Base-by-base conservation (phyloP, 495 filamentous ascomycete species). In the Xylaria sp. region DNA sequence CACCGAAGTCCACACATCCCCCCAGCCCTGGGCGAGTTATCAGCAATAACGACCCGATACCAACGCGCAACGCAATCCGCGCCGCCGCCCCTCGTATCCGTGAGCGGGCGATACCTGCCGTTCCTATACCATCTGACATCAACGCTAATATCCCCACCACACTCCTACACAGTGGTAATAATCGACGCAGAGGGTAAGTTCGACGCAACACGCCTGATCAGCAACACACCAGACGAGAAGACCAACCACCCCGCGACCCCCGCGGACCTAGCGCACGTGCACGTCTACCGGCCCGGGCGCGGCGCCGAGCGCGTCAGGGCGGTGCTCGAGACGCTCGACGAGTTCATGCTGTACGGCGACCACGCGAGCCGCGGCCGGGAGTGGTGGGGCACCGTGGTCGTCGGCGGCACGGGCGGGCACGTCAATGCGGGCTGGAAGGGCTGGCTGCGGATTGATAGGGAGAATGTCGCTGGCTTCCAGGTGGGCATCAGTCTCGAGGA, bases 151-250 rank as follows among this genome's bases (percentile, higher is more conserved):
- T 86, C 91, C 2, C 50, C 80, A 1, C 77, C 78, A 3, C 84
- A 86, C 37, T 77, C 80, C 31, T 86, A 88, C 21, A 85, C 92
- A 2, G 85, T 95, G 3, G 85, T 91, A 5, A 81, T 94, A 37
- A 75, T 97, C 31, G 94, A 97, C 73, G 83, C 90, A 0, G 90
- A 93, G 53, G 84, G 85, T 50, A 86, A 86, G 0, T 94, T 97
- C 71, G 87, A 90, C 40, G 82, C 89, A 14, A 77, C 85, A 17
- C 85, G 89, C 14, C 83, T 96, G 0, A 14, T 78, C 29, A 26
- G 62, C 81, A 3, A 43, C 3, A 31, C 14, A 26, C 17, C 46
- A 61, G 40, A 14, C 19, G 31, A 1, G 31, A 72, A 57, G 24
- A 69, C 44, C 71, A 76, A 72, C 66, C 64, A 71, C 50, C 76